Base-by-base conservation (phyloP, 805 yeast genomes). In the Peterozyma xylosa region DNA sequence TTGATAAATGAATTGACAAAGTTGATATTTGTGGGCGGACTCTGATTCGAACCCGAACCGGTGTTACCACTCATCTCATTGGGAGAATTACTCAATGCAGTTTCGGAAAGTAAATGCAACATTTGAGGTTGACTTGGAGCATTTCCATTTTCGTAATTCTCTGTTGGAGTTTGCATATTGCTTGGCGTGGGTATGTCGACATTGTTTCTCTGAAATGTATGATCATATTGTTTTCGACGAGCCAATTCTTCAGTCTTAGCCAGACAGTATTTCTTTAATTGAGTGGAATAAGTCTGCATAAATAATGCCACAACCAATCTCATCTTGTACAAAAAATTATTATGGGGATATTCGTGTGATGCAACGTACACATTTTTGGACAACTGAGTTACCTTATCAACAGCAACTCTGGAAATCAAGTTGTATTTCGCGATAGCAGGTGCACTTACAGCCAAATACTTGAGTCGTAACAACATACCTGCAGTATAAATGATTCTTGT, bases 401-500 rank as follows among this genome's bases (percentile, higher is more conserved):
- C 50, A 10, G 77, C 71, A 29, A 65, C 63, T 27, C 65, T 63
- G 0, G 86, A 80, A 11, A 76, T 70, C 43, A 67, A 60, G 18
- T 68, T 71, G 38, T 67, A 66, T 30, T 68, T 74, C 30, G 54
- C 60, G 35, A 65, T 55, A 16, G 70, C 60, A 1, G 83, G 81
- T 5, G 78, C 61, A 11, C 80, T 68, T 11, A 80, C 56, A n/a
- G 74, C 69, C 38, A 76, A 60, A 57, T 73, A 80, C 32, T 86
- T 60, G 37, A 80, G 58, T 43, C 83, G 67, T 43, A 81, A 59
- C 27, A 81, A 62, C 70, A 80, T 72, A 7, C 87, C 88, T 0
- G 81, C 76, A 0, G 82, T 77, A 53, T 80, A 80, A n/a, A 80
- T 69, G 33, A 79, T 64, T 50, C 86, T 65, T 2, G 82, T 66